Evolutionary conservation across 2,329 filamentous ascomycete genomes (phyloP), one percentile per base, ranked within the genome.

Genomic region (Claviceps digitariae): DNA sequence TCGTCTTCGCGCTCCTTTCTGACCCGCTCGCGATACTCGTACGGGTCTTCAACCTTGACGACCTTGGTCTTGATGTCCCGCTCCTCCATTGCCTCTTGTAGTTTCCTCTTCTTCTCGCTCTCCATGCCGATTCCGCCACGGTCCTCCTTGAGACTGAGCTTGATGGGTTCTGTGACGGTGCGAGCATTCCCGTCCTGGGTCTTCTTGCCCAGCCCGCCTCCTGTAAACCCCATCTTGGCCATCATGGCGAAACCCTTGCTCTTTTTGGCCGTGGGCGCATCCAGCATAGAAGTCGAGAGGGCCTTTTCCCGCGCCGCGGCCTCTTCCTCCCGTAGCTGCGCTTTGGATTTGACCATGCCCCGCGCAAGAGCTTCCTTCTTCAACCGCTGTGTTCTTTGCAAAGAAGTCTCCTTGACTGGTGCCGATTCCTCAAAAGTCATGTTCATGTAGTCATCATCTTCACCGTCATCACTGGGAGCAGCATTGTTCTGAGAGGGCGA

Each of bases 161-260:
- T 75, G 54, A 98, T 81, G 0, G 93, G 93, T 65, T 94, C 87
- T 2, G 79, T 60, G 27, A 66, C 57, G 9, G 59, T 66, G 61
- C 56, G 48, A 13, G 60, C 62, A n/a, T 64, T 56, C 27, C 70
- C 70, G n/a, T 74, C 45, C n/a, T 31, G 72, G 60, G 78, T 81
- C 57, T 66, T 66, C 53, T 67, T 70, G 1, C 93, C 93, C 3
- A 97, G 73, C 0, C 82, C 77, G 38, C 81, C 82, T 25, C 90
- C 90, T 54, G 82, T 84, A 72, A 94, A 98, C 1, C 93, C 93
- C 76, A 98, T 87, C 68, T 88, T 91, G 23, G 88, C 85, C 90
- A 98, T 95, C 89, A 98, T 96, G 58, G 87, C 82, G 57, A 94
- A 81, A 1, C 91, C 93, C 65, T 96, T 97, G 71, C 84, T 94